Evolutionary conservation across 805 yeast genomes (phyloP).

Genomic region (Candida cerambycidarum): DNA sequence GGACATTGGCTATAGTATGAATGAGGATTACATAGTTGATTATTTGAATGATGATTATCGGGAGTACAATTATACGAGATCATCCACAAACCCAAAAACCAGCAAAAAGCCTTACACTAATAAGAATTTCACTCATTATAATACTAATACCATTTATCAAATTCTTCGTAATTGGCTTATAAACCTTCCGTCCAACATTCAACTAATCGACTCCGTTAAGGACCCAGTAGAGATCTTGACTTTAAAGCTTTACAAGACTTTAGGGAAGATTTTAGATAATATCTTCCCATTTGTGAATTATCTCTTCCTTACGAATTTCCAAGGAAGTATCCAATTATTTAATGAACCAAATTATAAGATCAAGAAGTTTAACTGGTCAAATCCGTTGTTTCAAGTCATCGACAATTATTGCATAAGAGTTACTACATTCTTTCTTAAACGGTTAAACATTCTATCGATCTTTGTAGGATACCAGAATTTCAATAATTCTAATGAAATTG

Average conservation of each 20-base stretch:
- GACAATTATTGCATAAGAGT: conserved; percentile 20
- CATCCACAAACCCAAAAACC: no score
- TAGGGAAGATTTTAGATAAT: conserved; percentile 19
- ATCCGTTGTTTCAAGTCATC: conserved; percentile 8
- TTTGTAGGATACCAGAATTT: conserved; percentile 18
- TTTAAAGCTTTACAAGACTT: conserved; percentile 15
- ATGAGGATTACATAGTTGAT: no score
- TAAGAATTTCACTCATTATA: no score
- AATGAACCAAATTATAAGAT: conserved; percentile 11
- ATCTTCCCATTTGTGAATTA: conserved; percentile 23
- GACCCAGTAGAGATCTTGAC: conserved; percentile 17
- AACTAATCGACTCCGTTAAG: conserved; percentile 9
- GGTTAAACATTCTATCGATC: conserved; percentile 19
- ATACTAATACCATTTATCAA: conserved; percentile 14
- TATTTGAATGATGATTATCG: no score
- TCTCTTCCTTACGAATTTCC: conserved; percentile 22
- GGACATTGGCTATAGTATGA: no score
- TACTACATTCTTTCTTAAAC: conserved; percentile 20
- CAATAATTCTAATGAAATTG: conserved; percentile 8
- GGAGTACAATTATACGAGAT: no score
- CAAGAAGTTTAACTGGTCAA: neutral
- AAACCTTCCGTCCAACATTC: conserved; percentile 21
- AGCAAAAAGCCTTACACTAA: no score
- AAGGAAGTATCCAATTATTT: conserved; percentile 21
- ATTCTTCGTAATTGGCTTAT: conserved; percentile 23